Evolutionary conservation across 768 basidiomycete species (phyloP).

Genomic region (Guyanaporus albipodus): DNA sequence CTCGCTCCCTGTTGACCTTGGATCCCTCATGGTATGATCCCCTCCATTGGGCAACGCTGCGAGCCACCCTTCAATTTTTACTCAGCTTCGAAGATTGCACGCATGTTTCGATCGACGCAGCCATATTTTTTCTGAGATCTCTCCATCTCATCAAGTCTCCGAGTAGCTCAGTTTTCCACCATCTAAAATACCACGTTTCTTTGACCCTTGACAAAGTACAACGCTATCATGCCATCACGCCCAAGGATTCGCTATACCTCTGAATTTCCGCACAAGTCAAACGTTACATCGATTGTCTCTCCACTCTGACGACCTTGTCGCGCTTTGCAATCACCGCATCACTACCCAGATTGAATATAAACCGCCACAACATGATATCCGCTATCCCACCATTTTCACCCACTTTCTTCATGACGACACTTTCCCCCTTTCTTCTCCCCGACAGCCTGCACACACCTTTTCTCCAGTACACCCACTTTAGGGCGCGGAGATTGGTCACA

Average conservation of each 20-base stretch:
- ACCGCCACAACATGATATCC: background rate
- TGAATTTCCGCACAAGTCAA: background rate
- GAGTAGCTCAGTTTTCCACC: background rate
- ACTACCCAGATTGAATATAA: background rate
- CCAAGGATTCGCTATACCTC: background rate
- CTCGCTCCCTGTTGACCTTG: background rate
- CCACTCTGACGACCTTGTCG: background rate
- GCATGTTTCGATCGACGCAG: background rate
- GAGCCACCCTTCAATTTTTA: background rate
- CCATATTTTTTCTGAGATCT: background rate
- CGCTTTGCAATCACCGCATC: background rate
- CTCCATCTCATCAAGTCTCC: background rate
- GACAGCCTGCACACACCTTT: background rate
- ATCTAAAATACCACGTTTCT: background rate
- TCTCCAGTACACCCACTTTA: constrained; percentile 12
- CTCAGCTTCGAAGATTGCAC: background rate
- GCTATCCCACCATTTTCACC: background rate
- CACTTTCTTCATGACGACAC: background rate
- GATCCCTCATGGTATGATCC: background rate
- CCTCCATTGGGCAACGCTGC: no score
- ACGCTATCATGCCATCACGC: background rate
- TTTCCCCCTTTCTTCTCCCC: background rate
- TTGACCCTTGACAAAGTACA: background rate
- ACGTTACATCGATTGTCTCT: background rate
- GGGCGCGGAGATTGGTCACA: constrained; percentile 7